Conservation (phyloP, 106 monocot species). For the Agapanthus africanus region DNA sequence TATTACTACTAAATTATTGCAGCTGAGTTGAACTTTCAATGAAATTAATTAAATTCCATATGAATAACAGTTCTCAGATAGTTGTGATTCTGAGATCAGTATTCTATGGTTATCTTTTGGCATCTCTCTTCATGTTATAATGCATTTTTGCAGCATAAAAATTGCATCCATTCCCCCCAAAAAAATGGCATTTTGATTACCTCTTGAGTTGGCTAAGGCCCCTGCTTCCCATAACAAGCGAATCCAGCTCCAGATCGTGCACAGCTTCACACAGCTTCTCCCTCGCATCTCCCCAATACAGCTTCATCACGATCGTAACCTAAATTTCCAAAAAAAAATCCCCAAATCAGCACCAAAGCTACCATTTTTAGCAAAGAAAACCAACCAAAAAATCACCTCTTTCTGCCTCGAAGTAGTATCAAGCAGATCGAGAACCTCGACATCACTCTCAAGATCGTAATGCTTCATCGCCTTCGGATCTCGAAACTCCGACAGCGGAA, state of each 20-base stretch:
- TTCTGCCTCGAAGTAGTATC: slow-evolving; percentile 51
- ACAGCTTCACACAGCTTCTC: slow-evolving; percentile 45
- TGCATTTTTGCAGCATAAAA: no score
- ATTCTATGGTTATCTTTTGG: no score
- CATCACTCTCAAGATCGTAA: slow-evolving; percentile 47
- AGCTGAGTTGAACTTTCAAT: no score
- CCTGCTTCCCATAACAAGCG: slow-evolving; percentile 41
- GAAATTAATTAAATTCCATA: no score
- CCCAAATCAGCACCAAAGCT: not conserved
- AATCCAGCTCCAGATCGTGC: slow-evolving; percentile 29
- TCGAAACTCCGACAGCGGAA: slow-evolving; percentile 63
- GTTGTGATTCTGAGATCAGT: no score
- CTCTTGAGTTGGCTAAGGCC: slow-evolving; percentile 40
- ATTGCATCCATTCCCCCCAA: no score
- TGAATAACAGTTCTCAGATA: no score
- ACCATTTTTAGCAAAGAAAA: not conserved
- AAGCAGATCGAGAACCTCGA: slow-evolving; percentile 49
- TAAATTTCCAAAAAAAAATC: not conserved
- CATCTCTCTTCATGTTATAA: no score
- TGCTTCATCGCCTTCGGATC: slow-evolving; percentile 36
- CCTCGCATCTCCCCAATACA: slow-evolving; percentile 44
- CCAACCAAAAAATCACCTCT: slow-evolving; percentile 24
- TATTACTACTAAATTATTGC: no score
- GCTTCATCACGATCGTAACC: slow-evolving; percentile 26
- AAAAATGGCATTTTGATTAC: no score